Conservation (phyloP, 1,139 yeast genomes). For the Nadsonia starkeyi-henricii region DNA sequence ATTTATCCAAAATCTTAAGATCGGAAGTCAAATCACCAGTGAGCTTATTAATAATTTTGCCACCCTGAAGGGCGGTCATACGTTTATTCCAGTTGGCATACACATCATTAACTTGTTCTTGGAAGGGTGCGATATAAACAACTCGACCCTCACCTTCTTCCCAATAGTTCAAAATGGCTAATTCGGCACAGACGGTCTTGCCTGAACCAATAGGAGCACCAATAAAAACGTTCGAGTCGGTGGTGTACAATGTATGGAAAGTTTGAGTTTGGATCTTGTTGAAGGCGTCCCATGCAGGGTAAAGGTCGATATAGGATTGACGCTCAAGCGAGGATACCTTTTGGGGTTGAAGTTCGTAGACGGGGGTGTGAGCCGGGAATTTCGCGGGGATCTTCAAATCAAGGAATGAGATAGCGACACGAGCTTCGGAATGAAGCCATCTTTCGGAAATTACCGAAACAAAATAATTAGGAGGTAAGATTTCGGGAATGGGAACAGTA, state of each 20-base stretch:
- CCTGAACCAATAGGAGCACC: slow-evolving; percentile 72
- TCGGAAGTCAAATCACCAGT: slow-evolving; percentile 50
- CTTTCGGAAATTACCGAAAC: slow-evolving; percentile 60
- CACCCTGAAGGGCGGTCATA: slow-evolving; percentile 27
- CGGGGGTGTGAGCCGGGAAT: slow-evolving; percentile 48
- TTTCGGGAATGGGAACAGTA: slow-evolving; percentile 46
- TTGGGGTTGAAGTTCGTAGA: slow-evolving; percentile 37
- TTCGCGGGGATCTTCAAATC: slow-evolving; percentile 50
- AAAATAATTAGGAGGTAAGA: slow-evolving; percentile 48
- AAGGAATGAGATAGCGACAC: slow-evolving; percentile 46
- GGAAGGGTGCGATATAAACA: slow-evolving; percentile 52
- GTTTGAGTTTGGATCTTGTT: slow-evolving; percentile 64
- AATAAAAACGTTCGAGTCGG: slow-evolving; percentile 46
- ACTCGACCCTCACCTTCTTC: slow-evolving; percentile 38
- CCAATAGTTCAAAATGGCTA: slow-evolving; percentile 66
- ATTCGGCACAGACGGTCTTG: slow-evolving; percentile 55
- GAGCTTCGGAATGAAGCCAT: slow-evolving; percentile 70
- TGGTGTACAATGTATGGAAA: slow-evolving; percentile 44
- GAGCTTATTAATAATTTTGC: slow-evolving; percentile 34
- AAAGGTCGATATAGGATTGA: slow-evolving; percentile 30
- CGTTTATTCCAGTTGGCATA: slow-evolving; percentile 38
- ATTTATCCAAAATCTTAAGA: slow-evolving; percentile 36
- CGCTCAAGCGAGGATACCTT: slow-evolving; percentile 35
- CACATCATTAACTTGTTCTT: slow-evolving; percentile 37
- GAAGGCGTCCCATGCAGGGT: slow-evolving; percentile 34